Evolutionary conservation across 495 filamentous ascomycete species (phyloP), one percentile per base, ranked within the genome.

Genomic region (Chaetomium cochliodes): DNA sequence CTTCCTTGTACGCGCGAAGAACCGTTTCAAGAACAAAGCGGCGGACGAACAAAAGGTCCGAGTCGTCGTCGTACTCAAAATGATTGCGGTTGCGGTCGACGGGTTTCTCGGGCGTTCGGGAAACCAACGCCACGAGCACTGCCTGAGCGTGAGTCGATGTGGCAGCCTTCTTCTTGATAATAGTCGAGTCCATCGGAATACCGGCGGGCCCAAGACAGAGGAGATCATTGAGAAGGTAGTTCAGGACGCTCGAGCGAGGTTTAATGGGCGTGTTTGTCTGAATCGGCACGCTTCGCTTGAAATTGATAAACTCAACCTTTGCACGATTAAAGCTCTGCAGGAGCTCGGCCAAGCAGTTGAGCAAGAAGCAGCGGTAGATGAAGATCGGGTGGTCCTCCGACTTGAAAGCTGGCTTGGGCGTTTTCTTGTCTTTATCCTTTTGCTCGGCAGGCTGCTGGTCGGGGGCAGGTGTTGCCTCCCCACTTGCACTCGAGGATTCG

Each of bases 261-360:
- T 98, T 99, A 12, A 92, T 91, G 44, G 94, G 94, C 7, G 92
- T 97, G 52, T 86, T 88, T 30, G 88, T 86, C 62, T 81, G 84
- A 65, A 91, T 83, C 5, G 92, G 90, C 63, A 91, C 90, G 22
- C 90, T 88, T 64, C 94, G 87, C 58, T 93, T 97, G 80, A 97
- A 98, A 72, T 97, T 97, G 76, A 99, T 97, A 73, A 99, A 99
- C 70, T 99, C 96, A 23, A 98, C 83, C 80, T 99, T 99, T 46
- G 92, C 88, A 30, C 92, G 88, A 65, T 92, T 96, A 78, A 97
- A 98, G 70, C 88, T 93, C 47, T 88, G 88, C n/a, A 99, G 81
- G 20, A 99, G 84, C 73, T 99, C 94, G 0, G 92, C 89, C 39
- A 99, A 80, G 70, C 93, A 96, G 72, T 96, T 91, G 47, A 99